Evolutionary conservation across 805 yeast genomes (phyloP), one percentile per base, ranked within the genome.

Genomic region (Nakazawaea wickerhamii): DNA sequence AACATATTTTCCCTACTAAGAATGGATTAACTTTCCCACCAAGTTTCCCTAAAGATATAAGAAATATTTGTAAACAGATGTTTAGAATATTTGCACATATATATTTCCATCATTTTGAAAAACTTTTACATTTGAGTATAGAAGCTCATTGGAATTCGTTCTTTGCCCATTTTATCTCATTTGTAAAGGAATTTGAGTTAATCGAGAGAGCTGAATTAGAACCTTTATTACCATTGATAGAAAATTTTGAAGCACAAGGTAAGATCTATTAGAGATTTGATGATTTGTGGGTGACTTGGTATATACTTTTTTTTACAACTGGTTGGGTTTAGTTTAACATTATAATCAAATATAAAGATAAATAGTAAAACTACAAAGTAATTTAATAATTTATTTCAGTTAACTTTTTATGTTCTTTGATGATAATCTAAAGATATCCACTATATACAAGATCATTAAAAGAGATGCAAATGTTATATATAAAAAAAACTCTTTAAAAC

Each of bases 141-240:
- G 99, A 93, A 59, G 96, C 98, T 1, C 98, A 93, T 60, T 93
- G 96, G 95, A 93, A 93, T 61, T 90, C 98, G 3, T 86, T 90
- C 53, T 93, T 95, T 64, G 93, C 96, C 13, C 99, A 93, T 59
- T 93, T 85, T 55, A 75, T 91, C 34, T 83, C 95, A 41, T 87
- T 93, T 56, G 77, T 84, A 11, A 82, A 83, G 50, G 95, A 89
- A 50, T 93, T 87, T 60, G 81, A 77, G 41, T 72, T 93, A 50
- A 70, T 93, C 27, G 98, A 89, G 46, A 68, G 79, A 40, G 69
- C 71, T 42, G 99, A 93, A 50, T 64, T 89, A 61, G 84, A 71
- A 43, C 98, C 99, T 0, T 64, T 93, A 48, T 62, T 70, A 35
- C 81, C 84, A 4, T 67, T 93, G 60, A 85, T 95, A 37, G 89